Percentiles rank a stretch among this genome's conserved stretches.
Evolutionary conservation across 2,329 filamentous ascomycete genomes (phyloP).

Genomic region (Endoconidiophora polonica): DNA sequence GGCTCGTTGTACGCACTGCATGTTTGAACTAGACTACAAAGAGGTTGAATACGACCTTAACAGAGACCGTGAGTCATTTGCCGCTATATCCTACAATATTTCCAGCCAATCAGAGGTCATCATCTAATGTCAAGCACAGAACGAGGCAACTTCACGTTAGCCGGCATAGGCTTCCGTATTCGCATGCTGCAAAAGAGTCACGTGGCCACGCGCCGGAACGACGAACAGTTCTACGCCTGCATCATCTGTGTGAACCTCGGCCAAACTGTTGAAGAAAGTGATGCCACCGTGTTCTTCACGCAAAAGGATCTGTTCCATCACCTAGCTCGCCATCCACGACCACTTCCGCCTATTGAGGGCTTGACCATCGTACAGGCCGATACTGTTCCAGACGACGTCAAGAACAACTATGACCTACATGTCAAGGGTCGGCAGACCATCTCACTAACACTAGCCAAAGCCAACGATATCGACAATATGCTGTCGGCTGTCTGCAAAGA

Average conservation of each 20-base stretch:
- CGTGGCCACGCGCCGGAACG: conserved; percentile 29
- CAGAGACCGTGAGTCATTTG: conserved; percentile 25
- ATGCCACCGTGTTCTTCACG: conserved; percentile 39
- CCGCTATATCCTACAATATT: neutral
- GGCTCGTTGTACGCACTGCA: conserved; percentile 35
- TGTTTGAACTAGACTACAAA: conserved; percentile 36
- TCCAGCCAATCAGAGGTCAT: neutral
- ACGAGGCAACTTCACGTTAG: conserved; percentile 30
- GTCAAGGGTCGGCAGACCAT: conserved; percentile 25
- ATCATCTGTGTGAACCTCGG: conserved; percentile 35
- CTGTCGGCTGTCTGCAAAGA: conserved; percentile 30
- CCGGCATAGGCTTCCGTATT: conserved; percentile 32
- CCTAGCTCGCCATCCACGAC: conserved; percentile 35
- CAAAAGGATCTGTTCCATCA: conserved; percentile 36
- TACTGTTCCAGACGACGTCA: conserved; percentile 23
- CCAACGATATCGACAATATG: conserved; percentile 23
- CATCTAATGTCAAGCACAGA: conserved; percentile 19
- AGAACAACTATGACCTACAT: conserved; percentile 38
- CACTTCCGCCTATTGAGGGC: conserved; percentile 32
- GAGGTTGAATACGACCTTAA: conserved; percentile 36
- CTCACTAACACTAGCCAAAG: conserved; percentile 27
- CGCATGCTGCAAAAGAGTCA: conserved; percentile 41
- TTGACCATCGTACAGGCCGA: conserved; percentile 30
- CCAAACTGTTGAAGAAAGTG: conserved; percentile 33
- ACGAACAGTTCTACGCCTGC: conserved; percentile 38